Conservation (phyloP, 2,329 filamentous ascomycete species). For the Fusarium vanettenii region DNA sequence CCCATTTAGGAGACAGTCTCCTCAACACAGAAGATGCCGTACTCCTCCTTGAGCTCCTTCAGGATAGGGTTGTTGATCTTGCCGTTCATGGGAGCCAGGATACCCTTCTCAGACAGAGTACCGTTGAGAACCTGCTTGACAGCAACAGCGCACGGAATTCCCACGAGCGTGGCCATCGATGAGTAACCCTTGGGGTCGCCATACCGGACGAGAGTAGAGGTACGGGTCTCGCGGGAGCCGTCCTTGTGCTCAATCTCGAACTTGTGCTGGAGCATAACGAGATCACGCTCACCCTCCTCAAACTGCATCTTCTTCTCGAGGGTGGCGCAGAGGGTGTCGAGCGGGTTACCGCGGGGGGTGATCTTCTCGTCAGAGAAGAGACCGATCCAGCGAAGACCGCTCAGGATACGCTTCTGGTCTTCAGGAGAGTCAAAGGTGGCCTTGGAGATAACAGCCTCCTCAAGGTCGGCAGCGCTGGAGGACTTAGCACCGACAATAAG, state of each 20-base stretch:
- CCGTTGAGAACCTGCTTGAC: constrained; percentile 83
- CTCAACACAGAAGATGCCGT: constrained; percentile 56
- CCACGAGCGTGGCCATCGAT: constrained; percentile 86
- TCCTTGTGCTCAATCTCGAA: constrained; percentile 65
- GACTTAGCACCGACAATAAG: constrained; percentile 79
- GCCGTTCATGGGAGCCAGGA: constrained; percentile 80
- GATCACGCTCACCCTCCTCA: constrained; percentile 73
- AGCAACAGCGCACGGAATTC: constrained; percentile 70
- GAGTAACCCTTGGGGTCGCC: constrained; percentile 83
- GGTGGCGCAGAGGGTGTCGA: constrained; percentile 77
- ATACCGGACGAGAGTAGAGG: constrained; percentile 85
- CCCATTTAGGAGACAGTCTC: constrained; percentile 4
- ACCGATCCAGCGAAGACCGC: constrained; percentile 74
- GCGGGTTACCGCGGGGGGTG: constrained; percentile 70
- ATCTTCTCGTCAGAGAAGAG: constrained; percentile 61
- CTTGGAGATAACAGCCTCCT: constrained; percentile 79
- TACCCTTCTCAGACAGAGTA: constrained; percentile 76
- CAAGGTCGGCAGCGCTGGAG: constrained; percentile 74
- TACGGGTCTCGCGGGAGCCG: constrained; percentile 83
- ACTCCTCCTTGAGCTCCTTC: constrained; percentile 81
- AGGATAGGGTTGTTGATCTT: constrained; percentile 80
- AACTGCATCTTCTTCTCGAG: constrained; percentile 76
- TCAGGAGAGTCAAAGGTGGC: constrained; percentile 57
- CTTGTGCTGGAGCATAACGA: constrained; percentile 68
- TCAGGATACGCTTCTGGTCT: constrained; percentile 76